Conservation (phyloP, 2,329 filamentous ascomycete species). For the Hawksworthiomyces lignivorus region DNA sequence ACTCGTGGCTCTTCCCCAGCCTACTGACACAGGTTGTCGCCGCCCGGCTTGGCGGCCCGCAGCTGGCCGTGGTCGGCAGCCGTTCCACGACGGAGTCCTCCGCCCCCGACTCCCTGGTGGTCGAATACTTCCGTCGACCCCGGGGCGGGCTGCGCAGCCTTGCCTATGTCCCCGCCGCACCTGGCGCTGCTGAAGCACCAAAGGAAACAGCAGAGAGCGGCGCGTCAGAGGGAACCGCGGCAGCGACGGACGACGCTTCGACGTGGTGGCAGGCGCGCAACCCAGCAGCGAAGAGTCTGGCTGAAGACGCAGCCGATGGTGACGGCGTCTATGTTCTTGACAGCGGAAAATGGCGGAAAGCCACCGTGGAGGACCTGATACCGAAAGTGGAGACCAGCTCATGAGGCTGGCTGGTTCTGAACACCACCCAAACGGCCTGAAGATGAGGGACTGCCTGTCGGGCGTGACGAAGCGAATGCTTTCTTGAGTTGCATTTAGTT, state of each 20-base stretch:
- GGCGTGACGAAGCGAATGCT: too few relatives aligned
- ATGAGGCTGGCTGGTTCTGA: too few relatives aligned
- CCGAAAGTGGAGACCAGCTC: slow-evolving; percentile 1
- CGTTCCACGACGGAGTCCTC: slow-evolving; percentile 11
- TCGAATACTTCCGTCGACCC: slow-evolving; percentile 18
- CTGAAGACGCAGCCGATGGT: neutral
- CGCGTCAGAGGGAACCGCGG: neutral
- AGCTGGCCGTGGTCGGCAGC: too few relatives aligned
- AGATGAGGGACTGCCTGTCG: too few relatives aligned
- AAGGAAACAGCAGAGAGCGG: too few relatives aligned
- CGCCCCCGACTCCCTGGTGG: slow-evolving; percentile 11
- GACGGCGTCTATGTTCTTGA: slow-evolving; percentile 17
- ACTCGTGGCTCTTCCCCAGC: slow-evolving; percentile 84
- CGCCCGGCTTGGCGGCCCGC: slow-evolving; percentile 59
- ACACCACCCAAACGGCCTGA: too few relatives aligned
- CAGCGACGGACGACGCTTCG: slow-evolving; percentile 3
- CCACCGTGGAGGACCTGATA: slow-evolving; percentile 14
- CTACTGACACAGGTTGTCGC: slow-evolving; percentile 70
- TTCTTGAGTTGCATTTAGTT: too few relatives aligned
- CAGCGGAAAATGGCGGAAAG: slow-evolving; percentile 15
- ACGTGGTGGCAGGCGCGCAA: slow-evolving; percentile 18
- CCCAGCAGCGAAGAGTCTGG: slow-evolving; percentile 15
- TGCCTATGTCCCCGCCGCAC: slow-evolving; percentile 14
- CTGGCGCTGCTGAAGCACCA: too few relatives aligned
- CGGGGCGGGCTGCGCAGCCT: slow-evolving; percentile 23